Base-by-base conservation (phyloP, 345 rosid genomes). In the Corymbia maculata region DNA sequence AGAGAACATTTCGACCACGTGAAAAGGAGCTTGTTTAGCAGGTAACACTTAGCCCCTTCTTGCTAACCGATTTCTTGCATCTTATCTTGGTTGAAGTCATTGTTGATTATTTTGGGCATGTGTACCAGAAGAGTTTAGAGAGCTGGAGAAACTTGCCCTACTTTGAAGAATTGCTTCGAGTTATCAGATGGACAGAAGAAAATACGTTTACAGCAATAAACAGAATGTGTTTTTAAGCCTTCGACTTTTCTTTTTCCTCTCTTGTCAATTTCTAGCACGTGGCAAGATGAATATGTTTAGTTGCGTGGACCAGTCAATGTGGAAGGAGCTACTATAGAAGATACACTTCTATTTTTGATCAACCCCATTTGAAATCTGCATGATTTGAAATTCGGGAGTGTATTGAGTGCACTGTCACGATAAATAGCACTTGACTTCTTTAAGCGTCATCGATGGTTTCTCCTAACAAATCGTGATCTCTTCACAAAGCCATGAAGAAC, bases 401-500 rank as follows among this genome's bases (percentile, higher is more conserved):
- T 59, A 59, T 24, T 26, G n/a, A 59, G 30, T 59, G 66, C 66
- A 13, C 14, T 1, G 3, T 59, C 14, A 59, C 30, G 2, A 6
- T 59, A 59, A 59, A 4, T 26, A 59, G 10, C n/a, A 59, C 30
- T 59, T 59, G 66, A 59, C 24, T 59, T 13, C 3, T 4, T 26
- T 0, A 9, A 57, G 30, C 10, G 13, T 26, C n/a, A 13, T 0
- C 3, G 14, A 26, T 24, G 11, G 24, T 59, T 24, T 59, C 66
- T 59, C 0, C 3, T 0, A 59, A n/a, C 66, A 59, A 59, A 9
- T 59, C 0, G 26, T 3, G 10, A 26, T 59, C 6, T 26, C 24
- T 59, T 59, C 6, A 59, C 66, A 26, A 26, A 9, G 66, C 14
- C 66, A 26, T 59, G 24, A 59, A 2, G 7, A 59, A 59, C n/a